Evolutionary conservation across 352 stramenopile genomes (phyloP), one percentile per base, ranked within the genome.

Genomic region (Phytopythium montanum): DNA sequence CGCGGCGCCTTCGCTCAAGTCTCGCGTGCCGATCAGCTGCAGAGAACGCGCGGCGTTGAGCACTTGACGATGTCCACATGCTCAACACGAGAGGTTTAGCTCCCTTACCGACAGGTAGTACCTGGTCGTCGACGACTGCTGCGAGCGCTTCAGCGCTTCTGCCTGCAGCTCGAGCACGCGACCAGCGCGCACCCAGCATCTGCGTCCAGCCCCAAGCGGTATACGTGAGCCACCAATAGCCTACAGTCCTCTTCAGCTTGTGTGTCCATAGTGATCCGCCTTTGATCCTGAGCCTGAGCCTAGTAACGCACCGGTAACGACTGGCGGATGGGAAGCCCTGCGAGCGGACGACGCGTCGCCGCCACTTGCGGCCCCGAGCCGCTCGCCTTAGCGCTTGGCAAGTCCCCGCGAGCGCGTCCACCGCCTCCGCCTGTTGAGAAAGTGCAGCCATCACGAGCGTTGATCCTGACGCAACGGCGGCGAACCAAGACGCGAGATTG

Each of bases 1-100:
- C 19, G 55, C 50, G 19, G 70, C 69, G 14, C 45, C 54, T 23
- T 86, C 77, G 1, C 72, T 59, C 5, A 78, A 49, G 55, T 38
- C 75, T 9, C 62, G 28, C 42, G 85, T 75, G 0, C 59, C 76
- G 16, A 82, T 66, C 19, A 82, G 34, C 79, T 90, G 61, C 16
- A 49, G 42, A n/a, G 9, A 18, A 49, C n/a, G 19, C 41, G n/a
- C 21, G 46, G 21, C n/a, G 25, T 49, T 31, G 50, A 44, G 21
- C 26, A 48, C 25, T 42, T 38, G 42, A 46, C 25, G 12, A 1
- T 29, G 26, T 25, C 14, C 1, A 4, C 5, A 52, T 9, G 6
- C 4, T 14, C 25, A 38, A 38, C 33, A 38, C n/a, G n/a, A n/a
- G n/a, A n/a, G n/a, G n/a, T n/a, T n/a, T n/a, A n/a, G n/a, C n/a